Evolutionary conservation across 148 eudicot genomes (phyloP).

Genomic region (Rhododendron simsii): DNA sequence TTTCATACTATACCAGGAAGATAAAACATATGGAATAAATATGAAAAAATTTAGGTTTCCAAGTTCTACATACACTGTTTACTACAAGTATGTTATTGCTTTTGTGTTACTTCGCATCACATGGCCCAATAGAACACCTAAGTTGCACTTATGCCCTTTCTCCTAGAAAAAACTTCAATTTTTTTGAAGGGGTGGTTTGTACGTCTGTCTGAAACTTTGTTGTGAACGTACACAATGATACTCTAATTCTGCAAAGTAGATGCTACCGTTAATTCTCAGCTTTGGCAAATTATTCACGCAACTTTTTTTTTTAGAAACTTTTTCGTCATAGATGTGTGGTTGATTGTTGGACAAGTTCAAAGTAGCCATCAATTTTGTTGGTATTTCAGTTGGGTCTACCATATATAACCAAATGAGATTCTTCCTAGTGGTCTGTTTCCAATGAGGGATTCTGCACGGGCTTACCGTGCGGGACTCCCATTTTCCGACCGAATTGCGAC

Average conservation of each 20-base stretch:
- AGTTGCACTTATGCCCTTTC: background rate
- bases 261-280: background rate
- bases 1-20: too few relatives aligned
- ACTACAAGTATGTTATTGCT: background rate
- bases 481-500: too few relatives aligned
- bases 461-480: too few relatives aligned
- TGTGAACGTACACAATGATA: background rate
- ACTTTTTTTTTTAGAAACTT: too few relatives aligned
- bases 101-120: background rate
- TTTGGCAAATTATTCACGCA: background rate
- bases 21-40: too few relatives aligned
- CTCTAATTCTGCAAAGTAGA: background rate
- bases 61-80: background rate
- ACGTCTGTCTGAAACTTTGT: background rate
- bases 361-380: too few relatives aligned
- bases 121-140: background rate
- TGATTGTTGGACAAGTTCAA: too few relatives aligned
- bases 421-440: too few relatives aligned
- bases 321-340: too few relatives aligned
- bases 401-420: too few relatives aligned
- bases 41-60: background rate
- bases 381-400: too few relatives aligned
- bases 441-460: too few relatives aligned
- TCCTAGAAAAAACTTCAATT: background rate
- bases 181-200: background rate